Evolutionary conservation across 1,284 basidiomycete species (phyloP).

Genomic region (Ganoderma leucocontextum): DNA sequence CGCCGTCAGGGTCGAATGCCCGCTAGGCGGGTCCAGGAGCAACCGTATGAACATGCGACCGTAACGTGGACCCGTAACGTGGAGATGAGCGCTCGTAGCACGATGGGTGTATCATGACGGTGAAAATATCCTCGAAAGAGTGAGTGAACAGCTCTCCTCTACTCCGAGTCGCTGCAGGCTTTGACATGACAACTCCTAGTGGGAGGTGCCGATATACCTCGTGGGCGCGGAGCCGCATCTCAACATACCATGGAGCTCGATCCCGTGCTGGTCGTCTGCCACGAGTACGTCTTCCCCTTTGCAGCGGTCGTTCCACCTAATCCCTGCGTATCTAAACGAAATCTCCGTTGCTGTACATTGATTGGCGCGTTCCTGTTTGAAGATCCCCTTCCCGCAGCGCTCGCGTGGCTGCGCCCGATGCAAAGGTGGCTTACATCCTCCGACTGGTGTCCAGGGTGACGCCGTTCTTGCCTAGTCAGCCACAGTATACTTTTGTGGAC

Average conservation of each 20-base stretch:
- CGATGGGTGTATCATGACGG: neutral
- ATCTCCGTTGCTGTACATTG: conserved; percentile 8
- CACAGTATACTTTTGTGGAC: neutral
- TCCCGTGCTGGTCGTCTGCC: neutral
- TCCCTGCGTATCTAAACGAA: conserved; percentile 9
- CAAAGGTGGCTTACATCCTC: conserved; percentile 4
- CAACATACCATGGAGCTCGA: conserved; percentile 8
- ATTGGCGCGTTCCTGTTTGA: conserved; percentile 8
- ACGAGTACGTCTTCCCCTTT: neutral
- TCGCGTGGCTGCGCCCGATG: neutral
- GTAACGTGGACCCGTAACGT: conserved; percentile 8
- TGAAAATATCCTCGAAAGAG: conserved; percentile 2
- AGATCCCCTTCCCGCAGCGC: neutral
- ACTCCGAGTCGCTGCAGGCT: neutral
- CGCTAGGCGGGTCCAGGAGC: neutral
- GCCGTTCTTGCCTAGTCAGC: neutral
- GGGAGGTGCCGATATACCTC: conserved; percentile 2
- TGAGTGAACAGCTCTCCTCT: neutral
- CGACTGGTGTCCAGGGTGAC: conserved; percentile 4
- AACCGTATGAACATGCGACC: conserved; percentile 5
- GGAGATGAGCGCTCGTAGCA: neutral
- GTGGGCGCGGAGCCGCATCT: conserved; percentile 9
- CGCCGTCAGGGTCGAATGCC: conserved; percentile 8
- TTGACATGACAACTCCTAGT: neutral
- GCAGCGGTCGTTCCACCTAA: conserved; percentile 3